Conservation (phyloP, 2,329 filamentous ascomycete species). For the Pyricularia grisea region DNA sequence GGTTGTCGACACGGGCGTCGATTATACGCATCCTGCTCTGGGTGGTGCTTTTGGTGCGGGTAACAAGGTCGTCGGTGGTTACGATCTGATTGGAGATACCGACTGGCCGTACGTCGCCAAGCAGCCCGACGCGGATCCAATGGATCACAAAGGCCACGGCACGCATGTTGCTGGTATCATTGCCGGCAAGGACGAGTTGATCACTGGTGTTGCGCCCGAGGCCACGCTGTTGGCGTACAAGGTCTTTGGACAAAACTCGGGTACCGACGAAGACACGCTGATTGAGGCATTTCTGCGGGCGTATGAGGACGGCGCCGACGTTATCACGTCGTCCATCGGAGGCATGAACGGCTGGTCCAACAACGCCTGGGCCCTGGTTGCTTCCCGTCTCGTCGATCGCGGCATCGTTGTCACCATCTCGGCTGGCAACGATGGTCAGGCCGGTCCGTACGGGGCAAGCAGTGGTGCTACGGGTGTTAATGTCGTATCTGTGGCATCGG, state of each 20-base stretch:
- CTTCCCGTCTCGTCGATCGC: constrained; percentile 27
- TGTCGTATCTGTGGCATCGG: constrained; percentile 33
- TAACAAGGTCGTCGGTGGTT: constrained; percentile 30
- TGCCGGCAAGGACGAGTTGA: constrained; percentile 26
- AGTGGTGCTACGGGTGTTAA: constrained; percentile 24
- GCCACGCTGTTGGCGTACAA: constrained; percentile 19
- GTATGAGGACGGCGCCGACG: constrained; percentile 15
- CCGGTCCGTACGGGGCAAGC: constrained; percentile 15
- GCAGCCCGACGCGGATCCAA: constrained; percentile 21
- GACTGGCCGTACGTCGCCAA: constrained; percentile 2
- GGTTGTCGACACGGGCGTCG: constrained; percentile 7
- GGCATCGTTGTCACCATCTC: constrained; percentile 30
- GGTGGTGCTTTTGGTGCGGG: constrained; percentile 35
- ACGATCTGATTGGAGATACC: constrained; percentile 30
- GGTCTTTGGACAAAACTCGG: constrained; percentile 15
- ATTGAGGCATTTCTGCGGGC: constrained; percentile 21
- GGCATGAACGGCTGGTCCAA: constrained; percentile 15
- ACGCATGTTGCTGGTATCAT: constrained; percentile 39
- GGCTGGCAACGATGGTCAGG: constrained; percentile 29
- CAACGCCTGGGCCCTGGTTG: constrained; percentile 24
- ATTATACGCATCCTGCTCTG: constrained; percentile 14
- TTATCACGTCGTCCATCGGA: constrained; percentile 2
- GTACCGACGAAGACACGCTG: constrained; percentile 18
- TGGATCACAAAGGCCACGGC: constrained; percentile 26
- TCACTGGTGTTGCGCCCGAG: constrained; percentile 16